Conservation (phyloP, 2,329 filamentous ascomycete species). For the Paracoccidioides lutzii region DNA sequence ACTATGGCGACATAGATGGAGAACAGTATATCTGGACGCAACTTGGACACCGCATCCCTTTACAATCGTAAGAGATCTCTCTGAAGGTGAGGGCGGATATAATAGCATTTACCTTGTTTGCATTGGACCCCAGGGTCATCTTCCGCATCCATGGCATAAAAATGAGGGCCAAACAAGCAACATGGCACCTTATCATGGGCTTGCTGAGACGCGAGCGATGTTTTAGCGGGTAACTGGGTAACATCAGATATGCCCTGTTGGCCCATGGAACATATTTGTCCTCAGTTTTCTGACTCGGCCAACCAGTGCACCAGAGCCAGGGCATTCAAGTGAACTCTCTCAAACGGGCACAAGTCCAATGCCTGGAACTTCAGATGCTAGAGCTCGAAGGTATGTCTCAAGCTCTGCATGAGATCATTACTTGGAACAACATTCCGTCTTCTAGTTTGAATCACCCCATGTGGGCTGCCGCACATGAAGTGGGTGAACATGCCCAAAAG, state of each 20-base stretch:
- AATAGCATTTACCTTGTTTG: conserved; percentile 40
- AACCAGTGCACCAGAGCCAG: conserved; percentile 75
- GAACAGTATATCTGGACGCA: conserved; percentile 71
- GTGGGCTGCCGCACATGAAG: conserved; percentile 56
- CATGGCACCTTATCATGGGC: conserved; percentile 71
- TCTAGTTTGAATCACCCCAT: conserved; percentile 50
- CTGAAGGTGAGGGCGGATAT: conserved; percentile 84
- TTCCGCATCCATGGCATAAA: conserved; percentile 42
- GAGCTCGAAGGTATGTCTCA: background rate
- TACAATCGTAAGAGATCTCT: conserved; percentile 59
- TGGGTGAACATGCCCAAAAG: conserved; percentile 75
- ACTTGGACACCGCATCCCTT: conserved; percentile 53
- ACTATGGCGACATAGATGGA: conserved; percentile 82
- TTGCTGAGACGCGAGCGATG: conserved; percentile 67
- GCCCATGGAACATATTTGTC: conserved; percentile 45
- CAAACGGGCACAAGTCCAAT: conserved; percentile 73
- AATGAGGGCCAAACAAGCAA: conserved; percentile 71
- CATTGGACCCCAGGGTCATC: background rate
- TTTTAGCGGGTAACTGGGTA: conserved; percentile 48
- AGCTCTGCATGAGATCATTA: conserved; percentile 33
- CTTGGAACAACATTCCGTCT: conserved; percentile 54
- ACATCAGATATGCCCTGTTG: conserved; percentile 42
- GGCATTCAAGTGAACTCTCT: conserved; percentile 70
- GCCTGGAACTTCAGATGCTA: conserved; percentile 33
- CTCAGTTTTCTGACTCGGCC: conserved; percentile 54